Evolutionary conservation across 192 early-diverging fungal species (phyloP), one percentile per base, ranked within the genome.

Genomic region (Chytriomyces hyalinus): DNA sequence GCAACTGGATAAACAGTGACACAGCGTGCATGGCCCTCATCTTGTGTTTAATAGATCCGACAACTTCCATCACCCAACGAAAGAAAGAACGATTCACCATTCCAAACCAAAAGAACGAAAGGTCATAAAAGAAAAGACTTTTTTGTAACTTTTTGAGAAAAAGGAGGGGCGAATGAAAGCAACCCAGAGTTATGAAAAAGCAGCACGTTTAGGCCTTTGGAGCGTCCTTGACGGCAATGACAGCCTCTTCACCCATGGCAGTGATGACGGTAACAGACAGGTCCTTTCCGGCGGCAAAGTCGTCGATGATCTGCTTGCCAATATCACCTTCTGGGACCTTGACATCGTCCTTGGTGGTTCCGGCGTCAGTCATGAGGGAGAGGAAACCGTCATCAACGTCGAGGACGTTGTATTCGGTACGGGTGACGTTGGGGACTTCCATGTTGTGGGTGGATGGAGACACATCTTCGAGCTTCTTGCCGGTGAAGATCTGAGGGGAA

Each of bases 381-480:
- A 98, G 84, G 92, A 92, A 96, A 80, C 91, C 97, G 66, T 97
- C 94, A 73, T 94, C 94, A 76, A 97, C 87, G 86, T 95, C 91
- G 78, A 97, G 70, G 76, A 99, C 90, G 6, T 78, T 69, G 87
- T 89, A 98, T 81, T 98, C 97, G 67, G 63, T 87, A 87, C 95
- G 94, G 79, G 63, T 81, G 80, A 99, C 92, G 85, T 96, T 90
- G 82, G 98, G 98, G 51, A 99, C 98, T 81, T 98, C 94, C 94
- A 99, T 97, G 92, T 99, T 99, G 92, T 99, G 98, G 85, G 98
- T 99, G 84, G 98, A 99, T 78, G 98, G 98, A 80, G 97, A 99
- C 80, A 99, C 84, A 87, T 99, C 98, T 89, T 99, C 98, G 82
- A 92, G 86, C 93, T 98, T 99, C 92, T 94, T 95, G 83, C 90